Percentiles rank a stretch among this genome's conserved stretches.
Evolutionary conservation across 2,329 filamentous ascomycete genomes (phyloP).

Genomic region (Epichloe elymi): DNA sequence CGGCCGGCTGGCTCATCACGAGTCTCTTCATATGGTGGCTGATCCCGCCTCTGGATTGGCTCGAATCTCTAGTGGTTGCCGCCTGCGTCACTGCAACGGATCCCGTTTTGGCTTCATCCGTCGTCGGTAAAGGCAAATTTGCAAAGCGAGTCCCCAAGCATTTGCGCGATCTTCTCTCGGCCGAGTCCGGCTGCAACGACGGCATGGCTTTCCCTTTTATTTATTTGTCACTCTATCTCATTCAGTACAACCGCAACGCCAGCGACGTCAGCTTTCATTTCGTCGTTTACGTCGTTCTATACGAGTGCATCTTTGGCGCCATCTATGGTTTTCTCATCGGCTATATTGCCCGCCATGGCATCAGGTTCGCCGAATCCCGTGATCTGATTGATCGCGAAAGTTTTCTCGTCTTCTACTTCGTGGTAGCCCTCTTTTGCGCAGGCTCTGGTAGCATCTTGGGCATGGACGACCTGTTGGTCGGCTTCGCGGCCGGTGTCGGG

Average conservation of each 20-base stretch:
- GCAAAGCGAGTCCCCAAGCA: conserved; percentile 96
- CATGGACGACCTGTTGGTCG: conserved; percentile 85
- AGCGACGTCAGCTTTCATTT: conserved; percentile 66
- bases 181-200: conserved; percentile 97
- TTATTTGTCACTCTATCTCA: conserved; percentile 81
- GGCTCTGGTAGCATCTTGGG: conserved; percentile 85
- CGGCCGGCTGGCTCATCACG: conserved; percentile 84
- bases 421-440: conserved; percentile 87
- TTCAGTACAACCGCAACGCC: conserved; percentile 62
- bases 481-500: conserved; percentile 91
- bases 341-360: conserved; percentile 80
- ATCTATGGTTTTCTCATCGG: conserved; percentile 79
- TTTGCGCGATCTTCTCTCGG: conserved; percentile 84
- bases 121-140: conserved; percentile 98
- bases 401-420: conserved; percentile 97
- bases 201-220: conserved; percentile 99
- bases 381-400: conserved; percentile 91
- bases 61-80: conserved; percentile 75
- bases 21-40: conserved; percentile 94
- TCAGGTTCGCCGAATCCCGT: conserved; percentile 72
- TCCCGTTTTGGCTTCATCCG: conserved; percentile 90
- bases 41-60: conserved; percentile 65
- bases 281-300: conserved; percentile 79
- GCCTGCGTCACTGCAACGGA: conserved; percentile 97
- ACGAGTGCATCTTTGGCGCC: conserved; percentile 90